Percentiles rank a stretch among this genome's conserved stretches.
Evolutionary conservation across 805 yeast genomes (phyloP).

Genomic region (Metschnikowia noctiluminum): DNA sequence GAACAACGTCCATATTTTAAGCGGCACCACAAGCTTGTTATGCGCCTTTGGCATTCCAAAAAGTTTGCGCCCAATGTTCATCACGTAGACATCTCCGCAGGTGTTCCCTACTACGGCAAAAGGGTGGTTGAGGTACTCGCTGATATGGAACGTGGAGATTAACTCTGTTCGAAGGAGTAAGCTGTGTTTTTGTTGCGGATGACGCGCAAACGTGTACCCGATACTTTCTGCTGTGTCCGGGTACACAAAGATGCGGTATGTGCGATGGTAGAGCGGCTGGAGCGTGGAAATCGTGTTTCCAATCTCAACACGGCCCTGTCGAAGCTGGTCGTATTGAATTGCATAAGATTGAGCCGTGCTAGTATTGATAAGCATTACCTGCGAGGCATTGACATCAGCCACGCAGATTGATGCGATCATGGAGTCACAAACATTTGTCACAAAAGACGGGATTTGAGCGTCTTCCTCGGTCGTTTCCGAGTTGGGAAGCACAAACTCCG

Average conservation of each 20-base stretch:
- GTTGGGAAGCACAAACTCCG: slow-evolving; percentile 49
- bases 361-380: slow-evolving; percentile 28
- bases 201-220: slow-evolving; percentile 27
- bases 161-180: slow-evolving; percentile 30
- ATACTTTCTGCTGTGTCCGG: slow-evolving; percentile 29
- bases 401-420: slow-evolving; percentile 27
- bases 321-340: slow-evolving; percentile 21
- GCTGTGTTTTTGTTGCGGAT: slow-evolving; percentile 34
- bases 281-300: slow-evolving; percentile 22
- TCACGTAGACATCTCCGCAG: slow-evolving; percentile 34
- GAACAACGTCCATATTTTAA: slow-evolving; percentile 35
- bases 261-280: slow-evolving; percentile 29
- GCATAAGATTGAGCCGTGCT: slow-evolving; percentile 25
- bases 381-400: slow-evolving; percentile 23
- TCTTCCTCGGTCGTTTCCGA: not conserved
- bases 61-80: slow-evolving; percentile 38
- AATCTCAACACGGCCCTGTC: slow-evolving; percentile 27
- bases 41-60: slow-evolving; percentile 33
- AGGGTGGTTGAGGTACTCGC: slow-evolving; percentile 38
- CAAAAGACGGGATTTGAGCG: slow-evolving; percentile 29
- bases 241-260: slow-evolving; percentile 25
- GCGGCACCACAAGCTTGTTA: slow-evolving; percentile 38
- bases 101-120: slow-evolving; percentile 32
- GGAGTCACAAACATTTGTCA: slow-evolving; percentile 30
- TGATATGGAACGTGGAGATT: slow-evolving; percentile 26